These are phyloP conservation scores for Diphasiastrum complanatum DNA, from an alignment of 83 land plant species.

Conservation along the genomic window DNA sequence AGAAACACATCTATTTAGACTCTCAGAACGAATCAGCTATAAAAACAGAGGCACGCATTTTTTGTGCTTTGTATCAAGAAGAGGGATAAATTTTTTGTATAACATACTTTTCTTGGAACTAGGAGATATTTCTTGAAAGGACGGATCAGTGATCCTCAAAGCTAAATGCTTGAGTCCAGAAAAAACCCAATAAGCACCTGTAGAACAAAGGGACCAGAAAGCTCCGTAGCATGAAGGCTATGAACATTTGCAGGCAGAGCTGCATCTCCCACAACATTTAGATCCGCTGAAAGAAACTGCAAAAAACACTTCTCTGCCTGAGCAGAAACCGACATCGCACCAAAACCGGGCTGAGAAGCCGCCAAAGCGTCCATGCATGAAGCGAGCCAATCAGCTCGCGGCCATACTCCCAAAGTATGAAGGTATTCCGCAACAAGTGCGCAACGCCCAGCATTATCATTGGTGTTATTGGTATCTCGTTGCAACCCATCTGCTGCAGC, in stretches of 20 bases:
- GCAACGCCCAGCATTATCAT: conserved; percentile 57
- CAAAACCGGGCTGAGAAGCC: conserved; percentile 32
- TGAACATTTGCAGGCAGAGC: conserved; percentile 55
- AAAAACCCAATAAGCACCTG: conserved; percentile 37
- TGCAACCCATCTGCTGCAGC: too few relatives aligned
- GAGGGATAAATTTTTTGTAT: neutral
- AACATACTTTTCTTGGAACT: neutral
- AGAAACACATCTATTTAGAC: neutral
- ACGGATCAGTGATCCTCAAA: too few relatives aligned
- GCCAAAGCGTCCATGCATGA: conserved; percentile 31
- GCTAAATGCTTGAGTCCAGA: neutral
- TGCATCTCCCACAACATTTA: conserved; percentile 56
- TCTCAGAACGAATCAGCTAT: neutral
- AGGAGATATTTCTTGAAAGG: neutral
- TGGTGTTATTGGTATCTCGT: too few relatives aligned
- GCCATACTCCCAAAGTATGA: conserved; percentile 33
- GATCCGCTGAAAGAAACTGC: conserved; percentile 52
- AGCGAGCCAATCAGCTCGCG: conserved; percentile 47
- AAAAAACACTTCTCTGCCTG: conserved; percentile 56
- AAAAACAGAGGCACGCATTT: neutral
- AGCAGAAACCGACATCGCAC: conserved; percentile 14
- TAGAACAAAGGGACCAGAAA: conserved; percentile 72
- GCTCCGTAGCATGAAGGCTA: conserved; percentile 53
- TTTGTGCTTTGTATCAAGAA: neutral
- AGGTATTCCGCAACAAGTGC: conserved; percentile 51